Percentiles rank a stretch among this genome's conserved stretches.
Conservation (phyloP, 1,284 basidiomycete genomes). For the Lignosus rhinocerotis region DNA sequence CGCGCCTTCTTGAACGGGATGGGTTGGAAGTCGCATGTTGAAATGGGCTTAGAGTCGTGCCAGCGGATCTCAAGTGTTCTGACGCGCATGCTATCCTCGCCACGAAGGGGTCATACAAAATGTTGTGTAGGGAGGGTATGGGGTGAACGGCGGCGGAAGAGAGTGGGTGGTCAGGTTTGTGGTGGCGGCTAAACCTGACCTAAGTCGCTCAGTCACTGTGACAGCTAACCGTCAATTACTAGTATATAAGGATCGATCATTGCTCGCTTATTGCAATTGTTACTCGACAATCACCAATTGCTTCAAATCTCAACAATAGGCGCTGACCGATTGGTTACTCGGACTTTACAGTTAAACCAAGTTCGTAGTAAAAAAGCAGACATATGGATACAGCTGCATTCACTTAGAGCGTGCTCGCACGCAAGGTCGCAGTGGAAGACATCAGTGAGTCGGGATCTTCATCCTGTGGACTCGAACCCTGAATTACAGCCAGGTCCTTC, state of each 20-base stretch:
- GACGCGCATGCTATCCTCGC: slow-evolving; percentile 61
- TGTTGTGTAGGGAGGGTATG: background rate
- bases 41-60: slow-evolving; percentile 95
- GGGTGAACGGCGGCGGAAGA: background rate
- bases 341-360: background rate
- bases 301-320: background rate
- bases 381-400: background rate
- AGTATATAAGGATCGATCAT: background rate
- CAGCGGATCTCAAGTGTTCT: slow-evolving; percentile 88
- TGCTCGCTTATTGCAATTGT: slow-evolving; percentile 2
- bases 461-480: slow-evolving; percentile 47
- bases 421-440: slow-evolving; percentile 35
- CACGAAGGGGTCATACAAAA: slow-evolving; percentile 2
- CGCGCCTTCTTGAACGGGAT: slow-evolving; percentile 74
- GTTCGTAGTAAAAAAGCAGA: background rate
- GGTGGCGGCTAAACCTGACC: background rate
- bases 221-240: background rate
- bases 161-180: background rate
- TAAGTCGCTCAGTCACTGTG: background rate
- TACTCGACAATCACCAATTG: no score
- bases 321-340: slow-evolving; percentile 1
- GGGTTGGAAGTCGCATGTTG: slow-evolving; percentile 92
- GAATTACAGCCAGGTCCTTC: slow-evolving; percentile 73
- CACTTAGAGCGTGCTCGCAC: slow-evolving; percentile 33
- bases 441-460: slow-evolving; percentile 34